A percentile compares a stretch with the other conserved stretches of the same genome.
Conservation (phyloP, 805 yeast genomes). For the Yarrowia porcina region DNA sequence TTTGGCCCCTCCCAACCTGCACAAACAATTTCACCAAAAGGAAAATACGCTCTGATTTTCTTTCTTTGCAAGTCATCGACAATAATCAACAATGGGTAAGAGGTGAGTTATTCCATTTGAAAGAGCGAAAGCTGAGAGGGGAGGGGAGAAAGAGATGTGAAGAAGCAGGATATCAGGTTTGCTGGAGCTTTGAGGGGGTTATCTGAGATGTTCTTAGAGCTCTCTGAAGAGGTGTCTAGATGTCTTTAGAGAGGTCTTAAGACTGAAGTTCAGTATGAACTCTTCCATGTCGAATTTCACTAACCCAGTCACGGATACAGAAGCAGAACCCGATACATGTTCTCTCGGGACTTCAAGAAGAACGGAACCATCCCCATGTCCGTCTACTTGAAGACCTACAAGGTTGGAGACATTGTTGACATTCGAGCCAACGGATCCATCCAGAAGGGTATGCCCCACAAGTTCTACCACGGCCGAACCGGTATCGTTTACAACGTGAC, state of each 20-base stretch:
- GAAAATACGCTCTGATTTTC: conserved; percentile 26
- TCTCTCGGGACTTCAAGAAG: conserved; percentile 98
- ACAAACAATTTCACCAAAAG: conserved; percentile 25
- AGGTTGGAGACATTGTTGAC: conserved; percentile 99
- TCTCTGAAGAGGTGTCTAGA: background rate
- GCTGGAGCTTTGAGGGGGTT: too few species aligned
- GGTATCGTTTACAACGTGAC: conserved; percentile 99
- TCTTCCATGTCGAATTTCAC: too few species aligned
- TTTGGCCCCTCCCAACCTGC: conserved; percentile 1
- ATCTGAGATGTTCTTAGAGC: too few species aligned
- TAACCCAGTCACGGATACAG: conserved; percentile 68
- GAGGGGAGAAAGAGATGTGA: background rate
- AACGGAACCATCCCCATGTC: conserved; percentile 94
- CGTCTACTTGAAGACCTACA: conserved; percentile 96
- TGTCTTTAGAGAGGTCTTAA: background rate
- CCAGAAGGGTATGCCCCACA: conserved; percentile 99
- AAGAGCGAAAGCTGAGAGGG: too few species aligned
- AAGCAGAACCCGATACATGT: conserved; percentile 99
- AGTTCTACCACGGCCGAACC: conserved; percentile 99
- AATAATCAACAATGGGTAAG: conserved; percentile 34
- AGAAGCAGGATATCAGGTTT: too few species aligned
- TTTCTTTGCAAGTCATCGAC: conserved; percentile 25
- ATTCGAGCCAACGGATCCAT: conserved; percentile 98
- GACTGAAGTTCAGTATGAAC: too few species aligned
- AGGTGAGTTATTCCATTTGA: conserved; percentile 29